Percentiles rank a stretch among this genome's conserved stretches.
These are phyloP conservation scores for Alternaria sp. DNA, from an alignment of 2,329 filamentous ascomycete genomes.

Conservation along the genomic window DNA sequence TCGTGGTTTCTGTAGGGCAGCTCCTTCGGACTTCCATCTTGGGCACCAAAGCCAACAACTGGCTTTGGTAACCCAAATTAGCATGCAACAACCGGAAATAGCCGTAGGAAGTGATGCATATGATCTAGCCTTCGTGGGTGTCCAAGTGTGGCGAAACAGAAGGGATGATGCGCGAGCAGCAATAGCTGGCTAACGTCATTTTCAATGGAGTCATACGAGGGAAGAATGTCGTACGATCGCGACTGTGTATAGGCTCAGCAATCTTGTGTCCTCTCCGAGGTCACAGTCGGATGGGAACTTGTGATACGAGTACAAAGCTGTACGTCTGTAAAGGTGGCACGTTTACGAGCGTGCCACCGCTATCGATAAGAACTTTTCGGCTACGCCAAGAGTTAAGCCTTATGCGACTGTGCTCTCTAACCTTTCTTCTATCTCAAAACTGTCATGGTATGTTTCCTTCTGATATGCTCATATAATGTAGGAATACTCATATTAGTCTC, in stretches of 20 bases:
- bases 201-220: neutral
- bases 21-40: neutral
- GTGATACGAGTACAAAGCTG: neutral
- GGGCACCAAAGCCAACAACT: neutral
- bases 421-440: neutral
- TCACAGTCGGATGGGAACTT: neutral
- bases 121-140: neutral
- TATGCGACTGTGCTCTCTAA: conserved; percentile 2
- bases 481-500: neutral
- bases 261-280: neutral
- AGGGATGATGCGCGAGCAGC: neutral
- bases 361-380: conserved; percentile 26
- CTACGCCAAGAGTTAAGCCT: neutral
- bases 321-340: neutral
- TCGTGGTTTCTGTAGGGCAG: neutral
- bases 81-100: neutral
- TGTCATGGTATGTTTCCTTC: conserved; percentile 22
- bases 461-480: neutral
- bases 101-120: neutral
- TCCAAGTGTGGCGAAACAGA: neutral
- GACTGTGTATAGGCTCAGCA: neutral
- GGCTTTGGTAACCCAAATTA: neutral
- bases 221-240: neutral
- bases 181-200: neutral
- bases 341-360: conserved; percentile 1